These are phyloP conservation scores for Lipomyces yamanashiensis DNA, from an alignment of 805 yeast genomes.

Conservation along the genomic window DNA sequence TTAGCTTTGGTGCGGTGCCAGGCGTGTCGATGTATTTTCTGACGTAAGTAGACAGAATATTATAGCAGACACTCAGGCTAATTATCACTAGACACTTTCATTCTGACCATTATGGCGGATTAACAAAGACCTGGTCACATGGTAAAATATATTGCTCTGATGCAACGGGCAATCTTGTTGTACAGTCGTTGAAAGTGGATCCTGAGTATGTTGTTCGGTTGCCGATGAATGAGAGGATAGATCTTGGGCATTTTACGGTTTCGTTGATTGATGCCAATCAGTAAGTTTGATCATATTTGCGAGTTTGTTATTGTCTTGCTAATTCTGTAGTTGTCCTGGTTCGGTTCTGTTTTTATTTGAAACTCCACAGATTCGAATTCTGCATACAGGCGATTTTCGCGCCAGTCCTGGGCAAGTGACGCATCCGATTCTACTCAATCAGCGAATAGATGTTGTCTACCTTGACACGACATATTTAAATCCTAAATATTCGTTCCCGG, in stretches of 20 bases:
- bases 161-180: conserved; percentile 65
- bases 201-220: conserved; percentile 50
- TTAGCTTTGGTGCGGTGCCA: conserved; percentile 45
- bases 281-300: conserved; percentile 11
- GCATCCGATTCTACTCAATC: conserved; percentile 42
- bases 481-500: conserved; percentile 75
- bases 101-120: conserved; percentile 91
- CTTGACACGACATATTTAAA: conserved; percentile 89
- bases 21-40: conserved; percentile 44
- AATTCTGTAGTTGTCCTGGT: conserved; percentile 72
- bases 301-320: background rate
- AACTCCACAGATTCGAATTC: conserved; percentile 44
- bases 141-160: conserved; percentile 75
- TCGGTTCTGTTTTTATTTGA: conserved; percentile 80
- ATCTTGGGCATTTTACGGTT: conserved; percentile 56
- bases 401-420: conserved; percentile 60
- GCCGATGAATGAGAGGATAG: conserved; percentile 51
- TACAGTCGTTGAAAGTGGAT: conserved; percentile 59
- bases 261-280: conserved; percentile 85
- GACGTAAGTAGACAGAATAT: conserved; percentile 37
- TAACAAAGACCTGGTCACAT: conserved; percentile 74
- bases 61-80: conserved; percentile 39
- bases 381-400: conserved; percentile 96
- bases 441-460: conserved; percentile 64
- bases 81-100: conserved; percentile 66